Evolutionary conservation across 169 alveolate species (phyloP).

Genomic region (Amoebophrya sp.): DNA sequence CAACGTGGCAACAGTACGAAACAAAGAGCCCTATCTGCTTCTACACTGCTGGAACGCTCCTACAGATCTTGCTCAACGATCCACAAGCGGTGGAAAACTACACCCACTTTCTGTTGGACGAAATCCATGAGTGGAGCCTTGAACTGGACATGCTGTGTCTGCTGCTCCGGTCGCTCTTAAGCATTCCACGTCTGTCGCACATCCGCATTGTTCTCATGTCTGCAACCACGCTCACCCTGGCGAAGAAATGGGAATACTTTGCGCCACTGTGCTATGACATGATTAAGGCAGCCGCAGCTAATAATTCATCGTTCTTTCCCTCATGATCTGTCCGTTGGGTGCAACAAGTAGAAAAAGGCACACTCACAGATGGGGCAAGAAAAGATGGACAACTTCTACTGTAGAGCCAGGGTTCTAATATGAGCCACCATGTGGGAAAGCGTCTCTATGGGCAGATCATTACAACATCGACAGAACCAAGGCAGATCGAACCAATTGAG

Average conservation of each 20-base stretch:
- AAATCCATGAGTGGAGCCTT: neutral
- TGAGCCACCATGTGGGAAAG: too few relatives aligned
- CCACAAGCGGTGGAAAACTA: neutral
- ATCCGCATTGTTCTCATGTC: neutral
- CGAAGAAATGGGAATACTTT: neutral
- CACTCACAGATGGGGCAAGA: too few relatives aligned
- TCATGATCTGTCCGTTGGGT: neutral
- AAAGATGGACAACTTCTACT: too few relatives aligned
- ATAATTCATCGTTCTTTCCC: neutral
- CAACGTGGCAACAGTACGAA: too few relatives aligned
- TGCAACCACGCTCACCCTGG: neutral
- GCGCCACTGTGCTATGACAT: neutral
- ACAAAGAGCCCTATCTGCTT: neutral
- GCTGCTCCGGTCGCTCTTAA: neutral
- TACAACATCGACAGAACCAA: too few relatives aligned
- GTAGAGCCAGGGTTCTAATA: too few relatives aligned
- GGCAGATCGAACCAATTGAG: too few relatives aligned
- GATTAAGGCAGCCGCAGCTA: too few relatives aligned
- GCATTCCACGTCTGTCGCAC: neutral
- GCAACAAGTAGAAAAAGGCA: neutral
- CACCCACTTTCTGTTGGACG: neutral
- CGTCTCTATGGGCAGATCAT: too few relatives aligned
- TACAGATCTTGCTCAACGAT: neutral
- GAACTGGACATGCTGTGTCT: neutral
- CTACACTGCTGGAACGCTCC: neutral